These are phyloP conservation scores for Suillus alpinus DNA, from an alignment of 768 basidiomycete genomes.

Conservation along the genomic window DNA sequence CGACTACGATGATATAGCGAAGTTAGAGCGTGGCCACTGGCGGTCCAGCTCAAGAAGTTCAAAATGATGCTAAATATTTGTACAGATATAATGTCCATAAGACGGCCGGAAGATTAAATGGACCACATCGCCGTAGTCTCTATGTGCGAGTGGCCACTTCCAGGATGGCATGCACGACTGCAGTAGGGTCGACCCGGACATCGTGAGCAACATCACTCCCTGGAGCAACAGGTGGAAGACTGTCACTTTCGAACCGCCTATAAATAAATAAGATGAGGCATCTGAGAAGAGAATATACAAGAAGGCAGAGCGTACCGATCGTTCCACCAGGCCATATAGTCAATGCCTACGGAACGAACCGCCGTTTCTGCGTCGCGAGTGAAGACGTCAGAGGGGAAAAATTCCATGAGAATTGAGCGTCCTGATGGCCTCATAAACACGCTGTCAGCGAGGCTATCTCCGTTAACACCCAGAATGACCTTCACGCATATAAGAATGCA, in stretches of 20 bases:
- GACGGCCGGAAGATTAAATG: neutral
- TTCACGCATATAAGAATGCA: conserved; percentile 21
- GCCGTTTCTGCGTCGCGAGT: conserved; percentile 60
- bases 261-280: conserved; percentile 5
- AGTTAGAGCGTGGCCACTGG: too few relatives aligned
- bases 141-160: neutral
- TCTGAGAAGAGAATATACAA: conserved; percentile 1
- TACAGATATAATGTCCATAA: neutral
- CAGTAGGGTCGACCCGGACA: conserved; percentile 39
- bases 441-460: conserved; percentile 61
- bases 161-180: conserved; percentile 39
- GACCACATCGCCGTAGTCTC: neutral
- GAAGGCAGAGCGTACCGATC: conserved; percentile 24
- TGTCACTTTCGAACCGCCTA: conserved; percentile 36
- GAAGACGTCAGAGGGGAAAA: conserved; percentile 70
- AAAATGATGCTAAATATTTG: neutral
- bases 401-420: conserved; percentile 68
- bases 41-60: neutral
- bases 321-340: conserved; percentile 60
- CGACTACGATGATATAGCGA: too few relatives aligned
- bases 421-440: conserved; percentile 65
- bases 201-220: conserved; percentile 21
- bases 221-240: conserved; percentile 33
- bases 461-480: conserved; percentile 62
- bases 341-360: conserved; percentile 48